Base-by-base conservation (phyloP, 106 monocot species). In the Hemerocallis citrina region DNA sequence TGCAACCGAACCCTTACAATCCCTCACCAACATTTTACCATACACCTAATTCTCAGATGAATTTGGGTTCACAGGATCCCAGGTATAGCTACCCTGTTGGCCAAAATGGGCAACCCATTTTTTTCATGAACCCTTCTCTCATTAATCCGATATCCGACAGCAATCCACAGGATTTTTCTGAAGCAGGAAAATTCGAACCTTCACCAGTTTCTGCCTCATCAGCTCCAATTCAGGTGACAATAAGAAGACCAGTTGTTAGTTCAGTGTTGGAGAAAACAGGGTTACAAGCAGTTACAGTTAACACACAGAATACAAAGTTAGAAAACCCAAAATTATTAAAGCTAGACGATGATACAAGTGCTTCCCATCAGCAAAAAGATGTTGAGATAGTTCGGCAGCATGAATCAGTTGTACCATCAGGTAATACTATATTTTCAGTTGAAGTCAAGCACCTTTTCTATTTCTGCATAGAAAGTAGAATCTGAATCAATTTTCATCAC, bases 11-110 rank as follows among this genome's bases (percentile, higher is more conserved):
- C 64, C 19, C 68, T 34, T 86, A 66, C 55, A 63, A 59, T 21
- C 42, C 75, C 46, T 50, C 64, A 14, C 23, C 46, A 35, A 68
- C 72, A 22, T 80, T 70, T 32, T 75, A 64, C 46, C 41, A 73
- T 44, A 63, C 76, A 8, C 10, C 80, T 38, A 40, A 54, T 58
- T 63, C 77, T 67, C 92, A 85, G 73, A 68, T 84, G 78, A 30
- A 68, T 51, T 66, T 58, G 13, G 28, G 28, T 52, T 52, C 52
- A 52, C 52, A 52, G 4, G 73, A 69, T 61, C 62, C 86, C 23
- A 78, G 71, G 54, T 85, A 65, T 76, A 74, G 74, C 38, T 85
- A 72, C 69, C 55, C 81, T 46, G 68, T 76, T 48, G 62, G 72
- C 22, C 89, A 76, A 63, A 63, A 43, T 63, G 83, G 80, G 13